Conservation (phyloP, 257 asterid species). For the Plectranthus barbatus region DNA sequence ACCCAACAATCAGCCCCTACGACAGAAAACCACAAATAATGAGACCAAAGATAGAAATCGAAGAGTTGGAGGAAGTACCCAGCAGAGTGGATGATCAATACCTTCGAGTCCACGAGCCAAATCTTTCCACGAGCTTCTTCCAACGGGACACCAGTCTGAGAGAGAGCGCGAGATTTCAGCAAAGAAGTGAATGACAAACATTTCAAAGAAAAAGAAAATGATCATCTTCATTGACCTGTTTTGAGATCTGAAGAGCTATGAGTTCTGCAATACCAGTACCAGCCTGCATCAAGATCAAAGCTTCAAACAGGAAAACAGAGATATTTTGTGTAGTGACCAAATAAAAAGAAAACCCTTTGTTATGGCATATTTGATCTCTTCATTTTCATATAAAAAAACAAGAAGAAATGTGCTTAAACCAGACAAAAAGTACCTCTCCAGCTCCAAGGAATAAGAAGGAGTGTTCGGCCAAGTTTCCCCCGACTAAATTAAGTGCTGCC, state of each 20-base stretch:
- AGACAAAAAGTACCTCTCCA: constrained; percentile 51
- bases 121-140: constrained; percentile 82
- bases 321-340: no score
- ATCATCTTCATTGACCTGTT: constrained; percentile 44
- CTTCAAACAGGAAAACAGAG: no score
- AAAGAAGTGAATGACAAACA: not conserved
- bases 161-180: not conserved
- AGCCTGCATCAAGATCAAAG: constrained; percentile 35
- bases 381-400: not conserved
- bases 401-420: not conserved
- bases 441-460: constrained; percentile 76
- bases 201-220: not conserved
- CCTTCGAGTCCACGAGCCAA: constrained; percentile 77
- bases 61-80: not conserved
- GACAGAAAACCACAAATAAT: not conserved
- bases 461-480: constrained; percentile 69
- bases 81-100: constrained; percentile 5
- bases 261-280: no score
- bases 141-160: constrained; percentile 68
- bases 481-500: constrained; percentile 53
- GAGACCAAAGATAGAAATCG: not conserved
- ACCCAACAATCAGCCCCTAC: constrained; percentile 70
- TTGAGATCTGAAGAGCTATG: constrained; percentile 84
- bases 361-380: not conserved
- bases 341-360: not conserved